Percentiles rank a stretch among this genome's conserved stretches.
Evolutionary conservation across 371 early-diverging fungal genomes (phyloP).

Genomic region (Mucor velutinosus): DNA sequence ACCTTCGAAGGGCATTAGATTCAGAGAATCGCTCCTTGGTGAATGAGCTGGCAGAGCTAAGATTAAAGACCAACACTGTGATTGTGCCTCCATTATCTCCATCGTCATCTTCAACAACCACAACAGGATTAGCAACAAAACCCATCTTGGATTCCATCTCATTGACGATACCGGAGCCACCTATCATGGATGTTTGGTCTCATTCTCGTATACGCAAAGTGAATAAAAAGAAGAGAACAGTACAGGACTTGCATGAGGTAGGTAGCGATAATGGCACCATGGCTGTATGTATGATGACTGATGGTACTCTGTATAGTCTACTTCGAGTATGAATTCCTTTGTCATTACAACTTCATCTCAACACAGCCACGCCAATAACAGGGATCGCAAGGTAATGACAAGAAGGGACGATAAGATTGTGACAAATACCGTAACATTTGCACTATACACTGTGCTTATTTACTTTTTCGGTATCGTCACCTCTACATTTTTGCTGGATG

Average conservation of each 20-base stretch:
- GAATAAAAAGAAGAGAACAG: slow-evolving; percentile 32
- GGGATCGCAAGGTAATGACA: slow-evolving; percentile 12
- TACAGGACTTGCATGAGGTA: slow-evolving; percentile 46
- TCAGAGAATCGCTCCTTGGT: slow-evolving; percentile 35
- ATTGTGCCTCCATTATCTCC: neutral
- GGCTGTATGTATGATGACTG: neutral
- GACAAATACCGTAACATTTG: slow-evolving; percentile 57
- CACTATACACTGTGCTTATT: slow-evolving; percentile 53
- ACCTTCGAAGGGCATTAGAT: slow-evolving; percentile 35
- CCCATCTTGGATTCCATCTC: slow-evolving; percentile 20
- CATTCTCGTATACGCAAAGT: slow-evolving; percentile 36
- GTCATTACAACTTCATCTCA: neutral
- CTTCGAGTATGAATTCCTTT: neutral
- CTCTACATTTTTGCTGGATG: slow-evolving; percentile 54
- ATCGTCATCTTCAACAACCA: neutral
- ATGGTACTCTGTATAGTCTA: neutral
- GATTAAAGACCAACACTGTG: slow-evolving; percentile 14
- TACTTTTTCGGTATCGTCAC: slow-evolving; percentile 63
- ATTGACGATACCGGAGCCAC: slow-evolving; percentile 15
- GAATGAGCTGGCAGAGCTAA: slow-evolving; percentile 36
- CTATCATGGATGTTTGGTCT: slow-evolving; percentile 35
- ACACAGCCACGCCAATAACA: neutral
- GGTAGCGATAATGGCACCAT: neutral
- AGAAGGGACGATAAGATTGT: slow-evolving; percentile 43
- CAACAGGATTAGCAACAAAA: neutral